phyloP scores from a whole-genome alignment of 2,329 filamentous ascomycete genomes.

The Chaetoscypha palmicola region DNA sequence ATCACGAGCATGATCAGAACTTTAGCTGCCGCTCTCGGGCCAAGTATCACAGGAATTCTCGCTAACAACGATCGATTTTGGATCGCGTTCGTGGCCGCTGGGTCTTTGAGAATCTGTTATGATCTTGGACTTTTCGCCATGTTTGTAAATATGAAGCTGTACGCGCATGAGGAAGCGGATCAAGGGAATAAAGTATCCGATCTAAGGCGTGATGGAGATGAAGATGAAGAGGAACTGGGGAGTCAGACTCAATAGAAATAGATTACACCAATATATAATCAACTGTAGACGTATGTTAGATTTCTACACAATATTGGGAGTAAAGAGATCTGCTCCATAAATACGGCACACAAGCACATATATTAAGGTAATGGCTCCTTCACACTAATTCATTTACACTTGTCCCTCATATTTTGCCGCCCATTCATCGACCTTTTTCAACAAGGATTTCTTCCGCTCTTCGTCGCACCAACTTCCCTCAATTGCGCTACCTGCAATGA shows the following conservation, averaged over 20 bases:
- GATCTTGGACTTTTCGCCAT: constrained; percentile 49
- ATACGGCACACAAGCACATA: too few species aligned
- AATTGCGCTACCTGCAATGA: constrained; percentile 54
- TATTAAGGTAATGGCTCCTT: too few species aligned
- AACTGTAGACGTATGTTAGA: too few species aligned
- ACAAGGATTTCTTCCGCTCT: constrained; percentile 53
- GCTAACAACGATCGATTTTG: constrained; percentile 50
- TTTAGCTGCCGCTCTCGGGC: constrained; percentile 51
- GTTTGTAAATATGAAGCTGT: constrained; percentile 34
- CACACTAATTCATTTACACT: too few species aligned
- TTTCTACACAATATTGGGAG: too few species aligned
- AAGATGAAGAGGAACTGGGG: too few species aligned
- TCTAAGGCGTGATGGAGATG: too few species aligned
- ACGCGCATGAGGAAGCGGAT: constrained; percentile 20
- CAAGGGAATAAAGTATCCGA: not conserved
- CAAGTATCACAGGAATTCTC: constrained; percentile 54
- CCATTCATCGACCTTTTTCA: constrained; percentile 39
- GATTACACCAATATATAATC: too few species aligned
- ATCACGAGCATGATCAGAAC: constrained; percentile 63
- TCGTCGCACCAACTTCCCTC: constrained; percentile 63
- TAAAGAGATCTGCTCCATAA: too few species aligned
- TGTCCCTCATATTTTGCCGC: constrained; percentile 22
- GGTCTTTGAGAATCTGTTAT: constrained; percentile 52
- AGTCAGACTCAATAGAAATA: too few species aligned
- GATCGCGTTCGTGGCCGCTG: constrained; percentile 55